phyloP scores from a whole-genome alignment of 2,329 filamentous ascomycete genomes.

The Colletotrichum chlorophyti region DNA sequence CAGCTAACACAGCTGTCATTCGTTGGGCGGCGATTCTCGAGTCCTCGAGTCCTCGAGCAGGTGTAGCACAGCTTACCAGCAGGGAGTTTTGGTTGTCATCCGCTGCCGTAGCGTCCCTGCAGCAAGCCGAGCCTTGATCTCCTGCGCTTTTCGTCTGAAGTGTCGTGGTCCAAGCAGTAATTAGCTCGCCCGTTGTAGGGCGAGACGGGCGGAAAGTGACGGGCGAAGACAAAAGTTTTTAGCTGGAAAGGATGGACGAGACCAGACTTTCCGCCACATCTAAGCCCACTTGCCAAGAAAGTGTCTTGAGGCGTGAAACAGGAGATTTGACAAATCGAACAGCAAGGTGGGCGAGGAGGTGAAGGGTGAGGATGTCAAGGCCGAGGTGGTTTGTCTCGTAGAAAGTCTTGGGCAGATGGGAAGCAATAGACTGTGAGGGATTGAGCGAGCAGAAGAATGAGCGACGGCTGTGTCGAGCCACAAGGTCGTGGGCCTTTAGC shows the following conservation, averaged over 20 bases:
- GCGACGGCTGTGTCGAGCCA: not conserved
- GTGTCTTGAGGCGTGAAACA: conserved; percentile 25
- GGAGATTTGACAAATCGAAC: conserved; percentile 18
- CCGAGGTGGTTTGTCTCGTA: not conserved
- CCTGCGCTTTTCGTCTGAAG: conserved; percentile 22
- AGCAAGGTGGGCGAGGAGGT: not conserved
- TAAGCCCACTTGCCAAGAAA: conserved; percentile 24
- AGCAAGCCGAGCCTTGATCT: conserved; percentile 19
- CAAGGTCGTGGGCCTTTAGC: not conserved
- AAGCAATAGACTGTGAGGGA: no score
- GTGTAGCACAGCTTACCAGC: conserved; percentile 3
- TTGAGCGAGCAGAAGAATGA: not conserved
- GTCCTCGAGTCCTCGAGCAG: not conserved
- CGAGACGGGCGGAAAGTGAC: not conserved
- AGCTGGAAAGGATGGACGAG: no score
- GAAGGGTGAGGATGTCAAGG: not conserved
- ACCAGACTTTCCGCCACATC: conserved; percentile 10
- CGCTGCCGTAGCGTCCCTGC: conserved; percentile 24
- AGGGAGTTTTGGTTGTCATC: conserved; percentile 17
- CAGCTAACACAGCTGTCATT: not conserved
- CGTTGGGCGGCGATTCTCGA: not conserved
- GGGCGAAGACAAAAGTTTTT: no score
- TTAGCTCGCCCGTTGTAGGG: not conserved
- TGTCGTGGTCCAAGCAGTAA: not conserved
- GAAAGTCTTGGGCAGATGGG: not conserved